Conservation (phyloP, 208 protist species). For the Histomonas meleagridis region DNA sequence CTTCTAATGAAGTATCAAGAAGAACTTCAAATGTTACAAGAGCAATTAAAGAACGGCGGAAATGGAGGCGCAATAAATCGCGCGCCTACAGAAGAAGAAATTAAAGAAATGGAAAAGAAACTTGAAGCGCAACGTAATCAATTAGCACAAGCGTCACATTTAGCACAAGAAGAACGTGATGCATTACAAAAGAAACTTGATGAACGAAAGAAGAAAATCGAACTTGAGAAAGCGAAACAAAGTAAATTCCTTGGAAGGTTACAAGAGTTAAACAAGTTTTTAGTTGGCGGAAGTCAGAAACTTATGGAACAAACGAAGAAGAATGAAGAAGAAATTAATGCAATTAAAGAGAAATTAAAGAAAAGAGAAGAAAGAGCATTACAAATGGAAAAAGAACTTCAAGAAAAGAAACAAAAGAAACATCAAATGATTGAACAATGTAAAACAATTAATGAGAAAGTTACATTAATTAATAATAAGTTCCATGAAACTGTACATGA, state of each 20-base stretch:
- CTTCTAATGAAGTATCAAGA: conserved; percentile 60
- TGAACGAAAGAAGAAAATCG: neutral
- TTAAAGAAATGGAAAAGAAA: neutral
- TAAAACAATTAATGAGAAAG: neutral
- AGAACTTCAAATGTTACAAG: conserved; percentile 46
- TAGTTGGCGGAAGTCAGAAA: neutral
- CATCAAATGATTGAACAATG: neutral
- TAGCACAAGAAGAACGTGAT: neutral
- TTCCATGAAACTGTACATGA: neutral
- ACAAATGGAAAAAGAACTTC: neutral
- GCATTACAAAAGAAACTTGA: neutral
- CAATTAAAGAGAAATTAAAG: neutral
- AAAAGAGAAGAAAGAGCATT: neutral
- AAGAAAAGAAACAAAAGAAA: neutral
- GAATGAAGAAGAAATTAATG: neutral
- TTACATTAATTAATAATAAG: neutral
- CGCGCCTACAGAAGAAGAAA: neutral
- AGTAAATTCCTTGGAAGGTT: neutral
- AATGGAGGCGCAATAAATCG: neutral
- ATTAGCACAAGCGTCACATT: neutral
- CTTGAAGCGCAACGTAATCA: neutral
- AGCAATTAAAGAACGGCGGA: conserved; percentile 42
- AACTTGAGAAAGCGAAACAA: neutral
- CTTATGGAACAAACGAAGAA: neutral
- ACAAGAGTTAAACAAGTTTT: neutral